Evolutionary conservation across 2,329 filamentous ascomycete genomes (phyloP), one percentile per base, ranked within the genome.

Genomic region (Cercospora sp.): DNA sequence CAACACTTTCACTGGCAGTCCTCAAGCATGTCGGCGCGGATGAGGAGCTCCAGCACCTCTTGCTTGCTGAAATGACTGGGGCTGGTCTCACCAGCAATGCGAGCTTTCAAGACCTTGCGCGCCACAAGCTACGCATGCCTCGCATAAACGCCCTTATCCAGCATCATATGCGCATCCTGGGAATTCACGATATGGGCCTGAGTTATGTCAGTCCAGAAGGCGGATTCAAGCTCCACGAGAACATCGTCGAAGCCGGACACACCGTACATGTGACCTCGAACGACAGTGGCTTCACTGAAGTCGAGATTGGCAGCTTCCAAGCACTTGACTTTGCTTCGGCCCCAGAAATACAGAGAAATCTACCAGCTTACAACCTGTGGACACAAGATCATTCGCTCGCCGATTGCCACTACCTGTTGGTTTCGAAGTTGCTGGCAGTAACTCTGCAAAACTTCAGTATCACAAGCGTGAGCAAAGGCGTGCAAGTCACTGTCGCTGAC

Each of bases 81-180:
- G 55, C 65, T 13, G 59, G 39, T 16, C 23, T 68, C 12, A 64
- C 68, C 3, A 13, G 48, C 4, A 23, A 59, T 18, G 48, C 63
- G 7, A 55, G 58, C 3, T 70, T 73, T 45, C 63, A 70, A 39
- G 60, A 69, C 16, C 51, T 73, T 7, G 60, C 68, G 12, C 18
- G 61, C 9, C 26, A 48, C 51, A 67, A 66, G 26, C 16, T 26
- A 16, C 48, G 60, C n/a, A 51, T 72, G 65, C 67, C 68, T 26
- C 42, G 64, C 13, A 58, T 70, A 23, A 67, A 72, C 28, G 72
- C 68, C 9, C 59, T 70, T 8, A 55, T 73, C 13, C 65, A 67
- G 20, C 65, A 72, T 48, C 63, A 64, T 33, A 64, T 69, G 12
- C 72, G 68, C 18, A 39, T 69, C 8, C 51, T 67, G 30, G 64